Percentiles rank a stretch among this genome's conserved stretches.
Evolutionary conservation across 1,284 basidiomycete species (phyloP).

Genomic region (Heterobasidion irregulare): DNA sequence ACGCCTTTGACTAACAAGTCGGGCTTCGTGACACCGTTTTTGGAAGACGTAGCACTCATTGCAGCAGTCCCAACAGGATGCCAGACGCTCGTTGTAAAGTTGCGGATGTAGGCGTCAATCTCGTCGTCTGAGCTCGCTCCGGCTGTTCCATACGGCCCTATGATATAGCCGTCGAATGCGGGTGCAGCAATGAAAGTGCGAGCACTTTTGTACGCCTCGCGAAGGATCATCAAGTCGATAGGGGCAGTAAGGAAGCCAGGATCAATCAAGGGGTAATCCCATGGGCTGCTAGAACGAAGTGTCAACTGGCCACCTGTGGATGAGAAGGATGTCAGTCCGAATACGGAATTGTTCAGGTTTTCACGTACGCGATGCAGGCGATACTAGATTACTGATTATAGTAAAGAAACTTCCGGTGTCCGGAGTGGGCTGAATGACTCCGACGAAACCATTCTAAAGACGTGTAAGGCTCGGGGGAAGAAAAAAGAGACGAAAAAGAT

Average conservation of each 20-base stretch:
- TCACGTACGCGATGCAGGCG: conserved; percentile 12
- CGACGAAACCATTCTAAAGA: conserved; percentile 7
- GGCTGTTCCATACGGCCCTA: conserved; percentile 5
- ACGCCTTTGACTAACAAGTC: conserved; percentile 45
- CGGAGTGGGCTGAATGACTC: conserved; percentile 6
- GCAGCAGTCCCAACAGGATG: background rate
- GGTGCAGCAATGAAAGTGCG: conserved; percentile 9
- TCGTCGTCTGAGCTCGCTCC: conserved; percentile 11
- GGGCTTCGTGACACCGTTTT: conserved; percentile 30
- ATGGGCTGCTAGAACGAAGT: conserved; percentile 14
- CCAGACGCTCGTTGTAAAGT: background rate
- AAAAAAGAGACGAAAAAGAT: background rate
- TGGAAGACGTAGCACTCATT: background rate
- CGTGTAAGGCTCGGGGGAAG: background rate
- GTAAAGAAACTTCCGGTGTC: conserved; percentile 15
- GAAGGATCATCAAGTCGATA: conserved; percentile 12
- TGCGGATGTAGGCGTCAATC: conserved; percentile 12
- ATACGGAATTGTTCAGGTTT: background rate
- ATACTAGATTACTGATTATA: conserved; percentile 12
- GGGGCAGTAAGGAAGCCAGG: conserved; percentile 11
- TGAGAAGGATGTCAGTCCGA: conserved; percentile 12
- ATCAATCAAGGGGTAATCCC: conserved; percentile 16
- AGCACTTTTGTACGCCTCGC: conserved; percentile 8
- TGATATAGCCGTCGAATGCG: conserved; percentile 12
- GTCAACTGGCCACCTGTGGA: conserved; percentile 16